phyloP scores from a whole-genome alignment of 345 rosid genomes.

The Ailanthus altissimus region DNA sequence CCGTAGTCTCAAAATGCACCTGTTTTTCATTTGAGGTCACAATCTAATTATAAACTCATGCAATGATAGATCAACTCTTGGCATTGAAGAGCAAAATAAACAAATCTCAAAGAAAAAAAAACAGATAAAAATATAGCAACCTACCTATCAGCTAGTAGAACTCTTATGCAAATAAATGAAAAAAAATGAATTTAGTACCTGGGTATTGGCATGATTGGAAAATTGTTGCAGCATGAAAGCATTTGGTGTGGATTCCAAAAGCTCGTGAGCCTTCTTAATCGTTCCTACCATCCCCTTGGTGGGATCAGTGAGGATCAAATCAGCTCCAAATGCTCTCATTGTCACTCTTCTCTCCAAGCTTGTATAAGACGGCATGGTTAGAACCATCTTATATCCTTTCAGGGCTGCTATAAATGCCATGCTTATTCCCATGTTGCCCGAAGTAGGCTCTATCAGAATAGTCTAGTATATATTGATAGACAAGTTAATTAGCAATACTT shows the following conservation, averaged over 20 bases:
- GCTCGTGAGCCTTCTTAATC: conserved; percentile 82
- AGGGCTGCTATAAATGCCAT: conserved; percentile 93
- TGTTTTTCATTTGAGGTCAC: conserved; percentile 29
- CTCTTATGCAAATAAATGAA: not conserved
- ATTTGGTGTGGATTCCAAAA: conserved; percentile 74
- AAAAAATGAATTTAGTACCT: conserved; percentile 40
- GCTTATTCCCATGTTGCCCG: conserved; percentile 98
- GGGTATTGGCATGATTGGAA: conserved; percentile 81
- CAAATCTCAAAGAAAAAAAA: not conserved
- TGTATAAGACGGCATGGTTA: conserved; percentile 98
- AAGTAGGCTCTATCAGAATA: conserved; percentile 88
- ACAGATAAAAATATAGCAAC: not conserved
- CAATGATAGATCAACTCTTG: not conserved
- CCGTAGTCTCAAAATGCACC: conserved; percentile 93
- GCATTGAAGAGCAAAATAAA: not conserved
- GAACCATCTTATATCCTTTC: conserved; percentile 85
- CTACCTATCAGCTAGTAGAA: not conserved
- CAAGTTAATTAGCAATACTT: not conserved
- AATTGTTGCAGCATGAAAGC: conserved; percentile 89
- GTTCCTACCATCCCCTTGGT: conserved; percentile 98
- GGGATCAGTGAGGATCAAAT: conserved; percentile 89
- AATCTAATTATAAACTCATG: not conserved
- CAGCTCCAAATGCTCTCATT: conserved; percentile 97
- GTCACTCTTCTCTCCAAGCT: conserved; percentile 95
- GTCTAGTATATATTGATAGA: conserved; percentile 48